Percentiles rank a stretch among this genome's conserved stretches.
Evolutionary conservation across 345 rosid species (phyloP).

Genomic region (Viola odorata): DNA sequence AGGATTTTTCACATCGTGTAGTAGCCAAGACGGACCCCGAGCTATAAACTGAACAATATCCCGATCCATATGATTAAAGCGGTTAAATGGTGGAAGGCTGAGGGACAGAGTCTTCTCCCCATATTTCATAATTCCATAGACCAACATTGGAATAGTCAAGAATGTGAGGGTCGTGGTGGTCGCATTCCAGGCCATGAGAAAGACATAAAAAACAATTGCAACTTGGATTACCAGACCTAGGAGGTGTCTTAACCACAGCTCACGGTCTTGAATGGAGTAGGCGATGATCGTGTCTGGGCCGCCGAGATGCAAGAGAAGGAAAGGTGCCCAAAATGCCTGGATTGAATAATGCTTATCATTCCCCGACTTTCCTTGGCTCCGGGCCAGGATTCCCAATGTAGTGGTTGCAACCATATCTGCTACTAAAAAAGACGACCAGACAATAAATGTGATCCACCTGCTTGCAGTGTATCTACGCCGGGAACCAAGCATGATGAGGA

Average conservation of each 20-base stretch:
- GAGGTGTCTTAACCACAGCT: slow-evolving; percentile 2
- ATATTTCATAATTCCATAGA: too few species aligned
- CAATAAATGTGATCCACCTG: neutral
- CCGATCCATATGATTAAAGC: too few species aligned
- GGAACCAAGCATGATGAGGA: neutral
- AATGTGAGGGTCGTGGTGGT: neutral
- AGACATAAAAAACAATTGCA: neutral
- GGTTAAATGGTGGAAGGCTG: too few species aligned
- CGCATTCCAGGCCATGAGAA: neutral
- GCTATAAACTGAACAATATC: too few species aligned
- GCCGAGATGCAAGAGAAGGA: slow-evolving; percentile 6
- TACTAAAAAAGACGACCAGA: neutral
- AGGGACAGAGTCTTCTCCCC: too few species aligned
- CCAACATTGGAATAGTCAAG: too few species aligned
- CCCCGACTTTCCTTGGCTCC: too few species aligned
- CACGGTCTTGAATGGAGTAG: slow-evolving; percentile 3
- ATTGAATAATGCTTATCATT: neutral
- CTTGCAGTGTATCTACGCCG: neutral
- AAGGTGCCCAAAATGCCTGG: slow-evolving; percentile 5
- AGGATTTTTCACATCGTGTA: too few species aligned
- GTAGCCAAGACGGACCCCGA: too few species aligned
- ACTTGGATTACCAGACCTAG: neutral
- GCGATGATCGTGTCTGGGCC: slow-evolving; percentile 10
- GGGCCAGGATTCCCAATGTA: neutral
- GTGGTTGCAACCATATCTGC: neutral